Base-by-base conservation (phyloP, 2,329 filamentous ascomycete genomes). In the Claviceps quebecensis region DNA sequence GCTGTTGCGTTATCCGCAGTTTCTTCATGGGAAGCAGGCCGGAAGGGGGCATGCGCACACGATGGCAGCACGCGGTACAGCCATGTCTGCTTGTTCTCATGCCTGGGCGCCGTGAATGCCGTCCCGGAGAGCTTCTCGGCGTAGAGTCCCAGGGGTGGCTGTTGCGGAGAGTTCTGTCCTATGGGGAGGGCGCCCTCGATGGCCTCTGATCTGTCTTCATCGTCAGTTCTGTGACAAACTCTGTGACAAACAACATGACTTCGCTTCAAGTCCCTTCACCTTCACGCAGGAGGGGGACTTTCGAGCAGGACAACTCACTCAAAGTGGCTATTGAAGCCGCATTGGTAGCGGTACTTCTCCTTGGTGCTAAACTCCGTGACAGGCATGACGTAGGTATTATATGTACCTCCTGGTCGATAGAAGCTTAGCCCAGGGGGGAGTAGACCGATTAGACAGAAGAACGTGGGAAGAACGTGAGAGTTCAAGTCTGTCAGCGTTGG, bases 131-230 rank as follows among this genome's bases (percentile, higher is more conserved):
- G 74, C 70, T 86, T 85, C 69, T 95, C 88, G 29, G 87, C 81
- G 68, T 93, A 93, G 29, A 95, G 79, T 0, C 87, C 87, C 57
- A 81, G 80, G 0, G 86, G 76, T 0, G 82, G 82, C 62, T 88
- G 87, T 64, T 94, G 87, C 0, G 88, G 88, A 2, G 85, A 87
- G 72, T 94, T 95, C 43, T 83, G 77, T 48, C 77, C 87, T 53
- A 87, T 63, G 8, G 88, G 87, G 5, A 91, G 73, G 5, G 87
- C 83, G 17, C 82, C 84, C 16, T 81, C 73, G 52, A 91, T 72
- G 45, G 87, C 86, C 72, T 93, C 87, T 44, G 84, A 80, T 63
- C 86, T 90, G 2, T 22, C 0, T 1, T 11, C 47, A 37, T 47
- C 8, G 52, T 45, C 40, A 45, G 26, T 22, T 11, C 29, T 19